Evolutionary conservation across 2,329 filamentous ascomycete species (phyloP).

Genomic region (Fusarium sp.): DNA sequence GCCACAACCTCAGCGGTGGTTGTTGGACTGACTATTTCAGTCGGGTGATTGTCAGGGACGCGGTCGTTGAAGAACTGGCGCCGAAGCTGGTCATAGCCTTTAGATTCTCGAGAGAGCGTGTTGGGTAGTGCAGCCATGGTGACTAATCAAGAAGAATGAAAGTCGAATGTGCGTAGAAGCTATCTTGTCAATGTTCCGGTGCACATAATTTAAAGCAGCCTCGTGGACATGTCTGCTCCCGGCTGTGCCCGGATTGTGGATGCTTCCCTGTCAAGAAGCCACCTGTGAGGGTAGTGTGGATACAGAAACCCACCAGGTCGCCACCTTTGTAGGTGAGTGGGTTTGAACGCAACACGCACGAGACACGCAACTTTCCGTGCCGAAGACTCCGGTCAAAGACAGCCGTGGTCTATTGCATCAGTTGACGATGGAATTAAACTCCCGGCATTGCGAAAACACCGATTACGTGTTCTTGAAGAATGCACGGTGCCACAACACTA

Average conservation of each 20-base stretch:
- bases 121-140: slow-evolving; percentile 6
- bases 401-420: no score
- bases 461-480: no score
- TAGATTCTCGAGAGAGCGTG: neutral
- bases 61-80: slow-evolving; percentile 11
- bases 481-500: neutral
- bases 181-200: neutral
- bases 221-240: neutral
- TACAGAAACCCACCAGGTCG: slow-evolving; percentile 9
- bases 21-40: slow-evolving; percentile 15
- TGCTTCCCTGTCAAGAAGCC: neutral
- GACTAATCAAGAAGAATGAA: slow-evolving; percentile 3
- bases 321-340: slow-evolving; percentile 10
- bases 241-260: neutral
- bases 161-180: neutral
- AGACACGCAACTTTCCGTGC: neutral
- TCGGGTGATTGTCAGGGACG: slow-evolving; percentile 11
- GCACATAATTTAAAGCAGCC: slow-evolving; percentile 2
- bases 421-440: no score
- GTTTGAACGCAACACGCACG: neutral
- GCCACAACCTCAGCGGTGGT: slow-evolving; percentile 16
- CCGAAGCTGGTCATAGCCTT: slow-evolving; percentile 12
- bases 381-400: neutral
- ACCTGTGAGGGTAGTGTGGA: neutral
- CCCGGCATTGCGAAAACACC: no score